phyloP scores from a whole-genome alignment of 2,329 filamentous ascomycete species.

The Fusarium armeniacum region DNA sequence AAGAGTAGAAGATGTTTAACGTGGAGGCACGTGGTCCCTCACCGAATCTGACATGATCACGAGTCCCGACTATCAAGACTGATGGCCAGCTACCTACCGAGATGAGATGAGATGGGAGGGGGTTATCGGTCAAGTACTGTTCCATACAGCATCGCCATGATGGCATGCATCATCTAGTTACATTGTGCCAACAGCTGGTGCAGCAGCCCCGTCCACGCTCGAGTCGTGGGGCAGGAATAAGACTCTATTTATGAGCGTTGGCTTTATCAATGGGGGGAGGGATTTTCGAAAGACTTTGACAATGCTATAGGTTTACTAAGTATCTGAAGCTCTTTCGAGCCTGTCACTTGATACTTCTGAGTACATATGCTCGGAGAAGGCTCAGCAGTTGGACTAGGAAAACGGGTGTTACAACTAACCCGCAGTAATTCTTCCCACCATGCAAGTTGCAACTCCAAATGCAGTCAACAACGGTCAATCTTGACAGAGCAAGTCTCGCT shows the following conservation, averaged over 20 bases:
- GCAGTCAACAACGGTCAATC: conserved; percentile 43
- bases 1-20: conserved; percentile 22
- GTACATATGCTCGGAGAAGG: conserved; percentile 15
- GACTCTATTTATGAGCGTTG: neutral
- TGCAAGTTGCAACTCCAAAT: conserved; percentile 32
- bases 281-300: neutral
- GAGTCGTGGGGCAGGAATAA: conserved; percentile 26
- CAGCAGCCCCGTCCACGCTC: conserved; percentile 11
- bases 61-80: conserved; percentile 26
- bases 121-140: conserved; percentile 23
- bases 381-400: conserved; percentile 30
- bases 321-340: conserved; percentile 9
- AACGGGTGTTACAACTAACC: conserved; percentile 6
- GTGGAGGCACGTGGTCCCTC: conserved; percentile 31
- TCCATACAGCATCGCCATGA: conserved; percentile 18
- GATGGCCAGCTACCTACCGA: conserved; percentile 3
- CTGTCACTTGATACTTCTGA: conserved; percentile 18
- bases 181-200: conserved; percentile 34
- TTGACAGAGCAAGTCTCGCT: conserved; percentile 29
- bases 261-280: neutral
- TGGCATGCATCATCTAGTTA: conserved; percentile 46
- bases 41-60: conserved; percentile 25
- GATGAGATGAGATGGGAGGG: conserved; percentile 6
- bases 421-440: conserved; percentile 28
- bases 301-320: conserved; percentile 13